Conservation (phyloP, 345 rosid genomes). For the Cardamine occulta region DNA sequence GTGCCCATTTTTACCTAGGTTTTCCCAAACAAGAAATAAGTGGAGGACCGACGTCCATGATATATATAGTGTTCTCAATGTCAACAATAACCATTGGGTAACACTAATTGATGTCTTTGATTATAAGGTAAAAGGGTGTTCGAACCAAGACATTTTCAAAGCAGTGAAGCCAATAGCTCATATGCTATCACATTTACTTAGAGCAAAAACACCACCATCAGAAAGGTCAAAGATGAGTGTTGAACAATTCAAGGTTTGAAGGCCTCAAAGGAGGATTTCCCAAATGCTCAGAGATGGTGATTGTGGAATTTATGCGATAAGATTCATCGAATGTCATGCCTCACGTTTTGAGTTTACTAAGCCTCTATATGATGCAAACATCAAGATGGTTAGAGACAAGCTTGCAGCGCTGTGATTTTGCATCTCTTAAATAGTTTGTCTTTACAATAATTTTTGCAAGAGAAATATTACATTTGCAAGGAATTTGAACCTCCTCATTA, state of each 20-base stretch:
- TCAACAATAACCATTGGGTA: neutral
- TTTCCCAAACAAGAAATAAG: neutral
- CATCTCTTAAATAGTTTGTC: too few species aligned
- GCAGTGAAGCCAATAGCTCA: constrained; percentile 15
- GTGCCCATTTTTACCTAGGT: neutral
- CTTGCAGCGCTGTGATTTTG: neutral
- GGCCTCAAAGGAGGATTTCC: neutral
- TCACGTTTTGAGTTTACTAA: neutral
- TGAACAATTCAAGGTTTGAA: neutral
- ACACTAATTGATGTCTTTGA: constrained; percentile 5
- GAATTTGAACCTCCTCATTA: too few species aligned
- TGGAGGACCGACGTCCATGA: neutral
- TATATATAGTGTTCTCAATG: neutral
- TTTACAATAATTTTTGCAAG: too few species aligned
- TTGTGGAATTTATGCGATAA: neutral
- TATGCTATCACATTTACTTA: constrained; percentile 19
- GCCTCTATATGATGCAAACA: neutral
- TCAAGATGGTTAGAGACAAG: neutral
- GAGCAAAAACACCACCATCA: neutral
- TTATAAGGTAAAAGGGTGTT: neutral
- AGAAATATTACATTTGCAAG: too few species aligned
- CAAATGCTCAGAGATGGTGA: neutral
- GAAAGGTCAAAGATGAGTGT: constrained; percentile 10
- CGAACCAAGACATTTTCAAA: neutral
- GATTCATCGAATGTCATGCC: neutral